Base-by-base conservation (phyloP, 495 filamentous ascomycete species). In the Aspergillus baeticus region DNA sequence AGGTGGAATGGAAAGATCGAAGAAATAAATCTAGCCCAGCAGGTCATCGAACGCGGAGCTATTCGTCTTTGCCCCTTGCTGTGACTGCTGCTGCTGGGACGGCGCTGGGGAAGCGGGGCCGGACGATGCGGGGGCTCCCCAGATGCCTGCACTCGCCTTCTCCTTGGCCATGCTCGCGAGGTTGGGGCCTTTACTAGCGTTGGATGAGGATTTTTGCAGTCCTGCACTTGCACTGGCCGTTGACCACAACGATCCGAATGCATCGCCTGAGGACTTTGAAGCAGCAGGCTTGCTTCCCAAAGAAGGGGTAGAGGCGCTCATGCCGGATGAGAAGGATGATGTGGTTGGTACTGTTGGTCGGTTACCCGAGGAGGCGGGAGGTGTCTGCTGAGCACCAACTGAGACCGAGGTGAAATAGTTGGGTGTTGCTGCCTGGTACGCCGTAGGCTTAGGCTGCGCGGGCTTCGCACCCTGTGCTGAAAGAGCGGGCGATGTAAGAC, bases 381-480 rank as follows among this genome's bases (percentile, higher is more conserved):
- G 33, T 15, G 34, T 20, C 29, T 42, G 61, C 45, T 73, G 63
- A 34, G 61, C 46, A 17, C 61, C 63, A 34, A 62, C 50, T 29
- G 81, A 79, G 29, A 96, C 83, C 10, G 92, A 93, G 35, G 90
- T 92, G 73, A 91, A 98, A 77, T 98, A 98, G 72, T 98, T 98
- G 26, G 94, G 94, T 23, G 84, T 81, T 5, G 86, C 68, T 10
- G 87, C 84, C 70, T 94, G 90, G 77, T 83, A 97, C 20, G 82
- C 83, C 1, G 79, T 72, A n/a, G 84, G 85, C 70, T 65, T 84
- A 62, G 65, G 47, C 35, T 58, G 58, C 42, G 69, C 54, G 39
- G 74, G 69, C 47, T 72, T 65, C 18, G 82, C 33, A 79, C 73
- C 59, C 52, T 67, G 63, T 8, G 84, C 20, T 35, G 45, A 74